Evolutionary conservation across 2,329 filamentous ascomycete genomes (phyloP).

Genomic region (Aschersonia sp.): DNA sequence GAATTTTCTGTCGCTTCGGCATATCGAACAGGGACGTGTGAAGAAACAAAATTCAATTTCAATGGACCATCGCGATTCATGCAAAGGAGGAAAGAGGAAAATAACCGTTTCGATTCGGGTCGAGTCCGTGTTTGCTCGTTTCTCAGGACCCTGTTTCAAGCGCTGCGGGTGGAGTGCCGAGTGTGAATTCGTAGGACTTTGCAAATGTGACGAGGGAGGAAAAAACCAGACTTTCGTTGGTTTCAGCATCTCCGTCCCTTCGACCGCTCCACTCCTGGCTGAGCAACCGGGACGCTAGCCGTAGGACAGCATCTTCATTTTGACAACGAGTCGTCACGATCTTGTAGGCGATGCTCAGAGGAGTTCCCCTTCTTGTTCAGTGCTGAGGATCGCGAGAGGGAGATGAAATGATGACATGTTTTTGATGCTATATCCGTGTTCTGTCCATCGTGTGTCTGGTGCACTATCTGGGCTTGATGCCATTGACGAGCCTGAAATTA

Average conservation of each 20-base stretch:
- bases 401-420: not conserved
- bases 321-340: not conserved
- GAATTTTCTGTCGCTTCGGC: not conserved
- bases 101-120: not conserved
- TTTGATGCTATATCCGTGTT: not conserved
- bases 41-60: not conserved
- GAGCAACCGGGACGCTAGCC: slow-evolving; percentile 3
- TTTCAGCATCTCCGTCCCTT: slow-evolving; percentile 3
- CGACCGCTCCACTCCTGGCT: slow-evolving; percentile 3
- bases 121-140: not conserved
- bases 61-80: not conserved
- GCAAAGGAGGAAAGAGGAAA: not conserved
- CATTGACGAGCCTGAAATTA: not conserved
- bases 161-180: not conserved
- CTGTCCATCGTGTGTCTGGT: not conserved
- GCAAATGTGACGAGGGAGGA: slow-evolving; percentile 1
- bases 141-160: not conserved
- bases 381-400: not conserved
- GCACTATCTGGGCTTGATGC: not conserved
- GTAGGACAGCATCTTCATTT: not conserved
- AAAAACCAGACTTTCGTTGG: not conserved
- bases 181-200: no score
- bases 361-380: not conserved
- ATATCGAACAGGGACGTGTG: not conserved
- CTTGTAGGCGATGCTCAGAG: not conserved